A percentile compares a stretch with the other conserved stretches of the same genome.
These are phyloP conservation scores for Pythium aristosporum DNA, from an alignment of 352 stramenopile genomes.

Conservation along the genomic window DNA sequence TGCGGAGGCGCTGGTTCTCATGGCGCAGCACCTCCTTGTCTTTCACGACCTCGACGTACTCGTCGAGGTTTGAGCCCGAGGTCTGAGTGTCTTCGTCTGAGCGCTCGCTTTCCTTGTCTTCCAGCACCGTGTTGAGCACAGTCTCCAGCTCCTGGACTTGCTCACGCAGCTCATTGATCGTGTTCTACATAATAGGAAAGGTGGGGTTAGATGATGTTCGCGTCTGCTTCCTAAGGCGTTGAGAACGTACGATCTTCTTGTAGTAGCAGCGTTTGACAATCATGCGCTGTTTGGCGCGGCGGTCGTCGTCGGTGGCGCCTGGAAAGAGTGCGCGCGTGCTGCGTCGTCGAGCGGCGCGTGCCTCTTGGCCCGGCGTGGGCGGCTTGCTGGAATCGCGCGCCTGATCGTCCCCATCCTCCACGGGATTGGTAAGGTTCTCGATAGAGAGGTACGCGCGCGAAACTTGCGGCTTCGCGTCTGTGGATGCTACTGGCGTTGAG, in stretches of 20 bases:
- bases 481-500: background rate
- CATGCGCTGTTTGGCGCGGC: slow-evolving; percentile 63
- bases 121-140: slow-evolving; percentile 17
- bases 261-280: slow-evolving; percentile 80
- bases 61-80: background rate
- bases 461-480: background rate
- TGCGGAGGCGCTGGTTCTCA: slow-evolving; percentile 64
- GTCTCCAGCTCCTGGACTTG: slow-evolving; percentile 37
- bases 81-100: background rate
- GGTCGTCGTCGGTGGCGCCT: slow-evolving; percentile 45
- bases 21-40: slow-evolving; percentile 59
- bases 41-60: slow-evolving; percentile 35
- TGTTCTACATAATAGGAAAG: slow-evolving; percentile 40
- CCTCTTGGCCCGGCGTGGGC: slow-evolving; percentile 13
- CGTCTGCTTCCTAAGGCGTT: background rate
- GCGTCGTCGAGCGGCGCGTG: slow-evolving; percentile 18
- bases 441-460: slow-evolving; percentile 22
- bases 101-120: slow-evolving; percentile 19
- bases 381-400: slow-evolving; percentile 16
- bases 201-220: slow-evolving; percentile 4
- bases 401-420: slow-evolving; percentile 7
- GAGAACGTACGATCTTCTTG: slow-evolving; percentile 71
- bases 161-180: slow-evolving; percentile 59
- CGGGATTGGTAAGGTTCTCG: slow-evolving; percentile 18
- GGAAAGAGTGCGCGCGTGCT: slow-evolving; percentile 53